phyloP scores from a whole-genome alignment of 257 asterid genomes.

The Jacaranda copaia region DNA sequence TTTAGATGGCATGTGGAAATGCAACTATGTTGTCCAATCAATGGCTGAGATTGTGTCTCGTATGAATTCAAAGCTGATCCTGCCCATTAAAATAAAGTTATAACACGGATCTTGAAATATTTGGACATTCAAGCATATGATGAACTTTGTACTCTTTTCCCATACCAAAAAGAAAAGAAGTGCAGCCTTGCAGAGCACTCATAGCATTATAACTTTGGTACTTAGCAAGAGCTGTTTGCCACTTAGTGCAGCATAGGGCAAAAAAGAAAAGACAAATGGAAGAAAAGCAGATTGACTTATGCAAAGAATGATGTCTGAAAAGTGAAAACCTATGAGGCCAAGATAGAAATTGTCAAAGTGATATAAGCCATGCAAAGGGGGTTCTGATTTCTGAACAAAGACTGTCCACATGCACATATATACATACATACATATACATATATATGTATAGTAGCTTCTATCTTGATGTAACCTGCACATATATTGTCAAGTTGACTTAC shows the following conservation, averaged over 20 bases:
- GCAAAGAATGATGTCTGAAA: slow-evolving; percentile 31
- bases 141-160: no score
- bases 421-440: background rate
- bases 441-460: slow-evolving; percentile 15
- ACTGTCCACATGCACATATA: slow-evolving; percentile 49
- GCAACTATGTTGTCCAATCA: no score
- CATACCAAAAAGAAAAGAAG: slow-evolving; percentile 21
- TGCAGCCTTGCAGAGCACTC: background rate
- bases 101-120: no score
- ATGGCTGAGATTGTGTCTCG: no score
- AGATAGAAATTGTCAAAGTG: slow-evolving; percentile 32
- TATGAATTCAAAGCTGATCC: no score
- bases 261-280: slow-evolving; percentile 5
- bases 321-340: slow-evolving; percentile 28
- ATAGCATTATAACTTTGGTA: slow-evolving; percentile 30
- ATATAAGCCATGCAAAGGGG: slow-evolving; percentile 55
- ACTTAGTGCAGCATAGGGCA: slow-evolving; percentile 33
- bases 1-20: no score
- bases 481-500: slow-evolving; percentile 73
- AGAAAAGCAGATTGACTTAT: slow-evolving; percentile 55
- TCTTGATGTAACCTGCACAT: slow-evolving; percentile 44
- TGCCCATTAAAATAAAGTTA: no score
- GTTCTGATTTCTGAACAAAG: slow-evolving; percentile 21
- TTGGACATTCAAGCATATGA: no score
- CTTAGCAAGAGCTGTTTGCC: slow-evolving; percentile 33